Percentiles rank a stretch among this genome's conserved stretches.
These are phyloP conservation scores for Moesziomyces antarcticus DNA, from an alignment of 1,284 basidiomycete genomes.

Conservation along the genomic window DNA sequence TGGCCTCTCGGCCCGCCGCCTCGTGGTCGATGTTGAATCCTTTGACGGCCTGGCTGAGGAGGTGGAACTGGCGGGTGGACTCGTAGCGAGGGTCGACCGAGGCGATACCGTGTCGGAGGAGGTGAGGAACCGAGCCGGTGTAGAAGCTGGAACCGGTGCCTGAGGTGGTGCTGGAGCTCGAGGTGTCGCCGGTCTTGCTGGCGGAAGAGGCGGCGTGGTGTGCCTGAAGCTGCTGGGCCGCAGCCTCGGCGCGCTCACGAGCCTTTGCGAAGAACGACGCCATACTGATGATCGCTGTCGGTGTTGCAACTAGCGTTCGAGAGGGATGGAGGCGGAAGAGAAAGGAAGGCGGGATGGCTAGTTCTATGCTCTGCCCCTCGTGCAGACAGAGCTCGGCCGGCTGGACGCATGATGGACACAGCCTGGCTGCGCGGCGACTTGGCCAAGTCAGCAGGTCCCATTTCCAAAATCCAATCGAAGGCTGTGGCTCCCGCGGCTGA, in stretches of 20 bases:
- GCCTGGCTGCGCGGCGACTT: background rate
- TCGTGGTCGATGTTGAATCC: conserved; percentile 58
- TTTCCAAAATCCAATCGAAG: background rate
- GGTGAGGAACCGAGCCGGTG: conserved; percentile 54
- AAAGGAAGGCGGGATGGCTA: background rate
- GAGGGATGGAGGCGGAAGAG: background rate
- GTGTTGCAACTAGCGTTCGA: background rate
- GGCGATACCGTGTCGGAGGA: conserved; percentile 55
- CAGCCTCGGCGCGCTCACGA: conserved; percentile 56
- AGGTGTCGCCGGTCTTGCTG: conserved; percentile 9
- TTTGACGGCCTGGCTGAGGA: conserved; percentile 56
- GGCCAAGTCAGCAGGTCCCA: too few species aligned
- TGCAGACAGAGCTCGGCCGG: background rate
- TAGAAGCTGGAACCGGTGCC: conserved; percentile 42
- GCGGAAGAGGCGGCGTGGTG: conserved; percentile 30
- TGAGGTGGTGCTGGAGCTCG: conserved; percentile 7
- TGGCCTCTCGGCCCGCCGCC: conserved; percentile 52
- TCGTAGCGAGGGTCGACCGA: conserved; percentile 61
- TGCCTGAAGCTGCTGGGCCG: conserved; percentile 55
- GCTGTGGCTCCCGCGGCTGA: too few species aligned
- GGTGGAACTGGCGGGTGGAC: conserved; percentile 52
- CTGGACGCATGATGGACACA: background rate
- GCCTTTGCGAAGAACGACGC: conserved; percentile 59
- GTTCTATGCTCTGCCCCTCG: background rate
- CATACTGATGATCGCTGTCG: conserved; percentile 20